These are phyloP conservation scores for Spergularia azorica DNA, from an alignment of 179 eudicot genomes.

Conservation along the genomic window DNA sequence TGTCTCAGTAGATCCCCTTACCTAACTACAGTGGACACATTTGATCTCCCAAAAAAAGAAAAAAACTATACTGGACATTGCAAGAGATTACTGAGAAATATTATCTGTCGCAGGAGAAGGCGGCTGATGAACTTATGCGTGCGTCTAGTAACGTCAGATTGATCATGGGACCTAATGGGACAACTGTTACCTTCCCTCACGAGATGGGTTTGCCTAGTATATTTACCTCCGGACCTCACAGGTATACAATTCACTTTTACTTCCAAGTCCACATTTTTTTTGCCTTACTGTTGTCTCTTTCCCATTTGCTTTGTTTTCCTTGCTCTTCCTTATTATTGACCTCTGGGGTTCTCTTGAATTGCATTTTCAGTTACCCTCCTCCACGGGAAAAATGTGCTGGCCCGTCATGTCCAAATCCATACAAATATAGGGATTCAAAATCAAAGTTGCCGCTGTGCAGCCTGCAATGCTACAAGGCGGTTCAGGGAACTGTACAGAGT, in stretches of 20 bases:
- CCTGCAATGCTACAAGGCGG: conserved; percentile 89
- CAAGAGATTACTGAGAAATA: conserved; percentile 10
- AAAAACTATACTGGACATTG: not conserved
- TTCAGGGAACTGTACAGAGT: conserved; percentile 38
- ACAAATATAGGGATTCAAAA: conserved; percentile 93
- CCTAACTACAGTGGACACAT: too few relatives aligned
- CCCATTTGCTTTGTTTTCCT: not conserved
- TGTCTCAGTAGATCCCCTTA: not conserved
- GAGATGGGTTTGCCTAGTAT: conserved; percentile 81
- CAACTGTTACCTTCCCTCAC: conserved; percentile 72
- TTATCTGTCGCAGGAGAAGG: conserved; percentile 63
- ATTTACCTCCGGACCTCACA: conserved; percentile 59
- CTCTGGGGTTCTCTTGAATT: not conserved
- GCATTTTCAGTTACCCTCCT: conserved; percentile 77
- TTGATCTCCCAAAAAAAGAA: too few relatives aligned
- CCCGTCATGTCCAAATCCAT: conserved; percentile 75
- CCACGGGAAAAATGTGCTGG: conserved; percentile 91
- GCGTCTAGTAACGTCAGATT: conserved; percentile 67
- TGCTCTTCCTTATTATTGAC: not conserved
- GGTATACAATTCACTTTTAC: conserved; percentile 38
- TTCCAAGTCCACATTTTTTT: too few relatives aligned
- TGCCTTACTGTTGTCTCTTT: not conserved
- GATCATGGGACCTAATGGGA: conserved; percentile 77
- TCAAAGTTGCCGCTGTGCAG: conserved; percentile 92
- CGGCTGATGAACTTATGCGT: conserved; percentile 62